phyloP scores from a whole-genome alignment of 2,329 filamentous ascomycete genomes.

The Thielaviopsis ethacetica region DNA sequence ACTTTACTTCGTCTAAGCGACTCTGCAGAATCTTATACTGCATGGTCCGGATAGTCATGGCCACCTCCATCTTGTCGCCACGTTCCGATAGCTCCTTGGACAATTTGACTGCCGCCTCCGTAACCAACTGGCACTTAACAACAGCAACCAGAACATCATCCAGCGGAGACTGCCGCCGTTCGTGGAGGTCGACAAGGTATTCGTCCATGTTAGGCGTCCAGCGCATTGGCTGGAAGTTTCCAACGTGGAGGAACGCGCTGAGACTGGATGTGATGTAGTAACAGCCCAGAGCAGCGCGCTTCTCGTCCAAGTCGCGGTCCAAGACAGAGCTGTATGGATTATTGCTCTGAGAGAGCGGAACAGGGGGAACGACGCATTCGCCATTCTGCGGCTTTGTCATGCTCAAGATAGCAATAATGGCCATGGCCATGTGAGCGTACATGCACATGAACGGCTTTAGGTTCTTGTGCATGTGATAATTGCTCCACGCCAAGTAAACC shows the following conservation, averaged over 20 bases:
- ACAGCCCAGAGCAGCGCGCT: conserved; percentile 10
- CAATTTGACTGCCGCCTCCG: conserved; percentile 6
- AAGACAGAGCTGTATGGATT: neutral
- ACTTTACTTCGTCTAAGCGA: conserved; percentile 7
- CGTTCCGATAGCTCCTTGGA: conserved; percentile 6
- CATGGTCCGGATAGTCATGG: conserved; percentile 7
- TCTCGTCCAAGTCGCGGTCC: conserved; percentile 11
- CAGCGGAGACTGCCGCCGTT: conserved; percentile 13
- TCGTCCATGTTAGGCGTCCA: conserved; percentile 43
- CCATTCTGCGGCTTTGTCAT: conserved; percentile 8
- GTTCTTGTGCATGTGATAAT: conserved; percentile 10
- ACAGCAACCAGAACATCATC: conserved; percentile 7
- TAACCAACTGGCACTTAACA: conserved; percentile 7
- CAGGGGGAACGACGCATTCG: conserved; percentile 1
- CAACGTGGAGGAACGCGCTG: conserved; percentile 15
- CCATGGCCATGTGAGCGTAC: conserved; percentile 9
- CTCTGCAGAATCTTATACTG: conserved; percentile 8
- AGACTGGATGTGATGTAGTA: conserved; percentile 16
- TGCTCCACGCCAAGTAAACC: conserved; percentile 18
- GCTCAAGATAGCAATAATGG: conserved; percentile 4
- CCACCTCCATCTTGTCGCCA: neutral
- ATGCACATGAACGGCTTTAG: conserved; percentile 1
- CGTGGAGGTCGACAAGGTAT: conserved; percentile 25
- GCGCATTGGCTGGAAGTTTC: conserved; percentile 25
- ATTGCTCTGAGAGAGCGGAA: neutral